A percentile compares a stretch with the other conserved stretches of the same genome.
Evolutionary conservation across 2,329 filamentous ascomycete species (phyloP).

Genomic region (Fusarium xylarioides): DNA sequence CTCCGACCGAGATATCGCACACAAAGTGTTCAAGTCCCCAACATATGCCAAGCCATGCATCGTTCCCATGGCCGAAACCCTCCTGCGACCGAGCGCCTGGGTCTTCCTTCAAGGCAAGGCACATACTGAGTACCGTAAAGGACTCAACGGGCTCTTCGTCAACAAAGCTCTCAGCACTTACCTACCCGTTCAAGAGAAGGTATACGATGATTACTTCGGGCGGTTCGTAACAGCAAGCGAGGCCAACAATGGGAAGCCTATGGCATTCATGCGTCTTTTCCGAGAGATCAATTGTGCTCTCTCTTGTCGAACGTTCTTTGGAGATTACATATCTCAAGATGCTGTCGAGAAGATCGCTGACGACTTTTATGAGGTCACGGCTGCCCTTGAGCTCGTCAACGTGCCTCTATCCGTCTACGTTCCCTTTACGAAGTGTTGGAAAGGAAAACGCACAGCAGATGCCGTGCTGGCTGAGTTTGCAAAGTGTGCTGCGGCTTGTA

Average conservation of each 20-base stretch:
- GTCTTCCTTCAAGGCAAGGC: conserved; percentile 81
- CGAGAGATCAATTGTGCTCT: conserved; percentile 82
- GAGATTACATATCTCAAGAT: conserved; percentile 78
- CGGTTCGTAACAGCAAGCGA: conserved; percentile 70
- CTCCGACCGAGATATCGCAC: conserved; percentile 79
- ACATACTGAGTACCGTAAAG: conserved; percentile 81
- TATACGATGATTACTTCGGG: conserved; percentile 76
- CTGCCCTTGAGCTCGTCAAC: conserved; percentile 82
- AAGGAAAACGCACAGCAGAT: conserved; percentile 78
- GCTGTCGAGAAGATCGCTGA: conserved; percentile 78
- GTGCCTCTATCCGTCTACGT: conserved; percentile 75
- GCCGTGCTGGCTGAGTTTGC: conserved; percentile 76
- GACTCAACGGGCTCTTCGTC: conserved; percentile 78
- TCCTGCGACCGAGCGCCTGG: conserved; percentile 77
- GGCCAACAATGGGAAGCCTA: conserved; percentile 62
- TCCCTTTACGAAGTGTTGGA: conserved; percentile 80
- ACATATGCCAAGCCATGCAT: conserved; percentile 79
- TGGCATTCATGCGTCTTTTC: conserved; percentile 76
- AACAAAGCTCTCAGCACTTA: conserved; percentile 75
- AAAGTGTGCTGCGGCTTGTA: conserved; percentile 76
- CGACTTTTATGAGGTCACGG: conserved; percentile 82
- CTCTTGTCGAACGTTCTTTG: conserved; percentile 82
- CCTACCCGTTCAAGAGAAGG: conserved; percentile 76
- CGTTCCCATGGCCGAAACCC: conserved; percentile 75
- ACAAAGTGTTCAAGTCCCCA: conserved; percentile 85